Evolutionary conservation across 2,329 filamentous ascomycete genomes (phyloP), one percentile per base, ranked within the genome.

Genomic region (Alternaria viburni): DNA sequence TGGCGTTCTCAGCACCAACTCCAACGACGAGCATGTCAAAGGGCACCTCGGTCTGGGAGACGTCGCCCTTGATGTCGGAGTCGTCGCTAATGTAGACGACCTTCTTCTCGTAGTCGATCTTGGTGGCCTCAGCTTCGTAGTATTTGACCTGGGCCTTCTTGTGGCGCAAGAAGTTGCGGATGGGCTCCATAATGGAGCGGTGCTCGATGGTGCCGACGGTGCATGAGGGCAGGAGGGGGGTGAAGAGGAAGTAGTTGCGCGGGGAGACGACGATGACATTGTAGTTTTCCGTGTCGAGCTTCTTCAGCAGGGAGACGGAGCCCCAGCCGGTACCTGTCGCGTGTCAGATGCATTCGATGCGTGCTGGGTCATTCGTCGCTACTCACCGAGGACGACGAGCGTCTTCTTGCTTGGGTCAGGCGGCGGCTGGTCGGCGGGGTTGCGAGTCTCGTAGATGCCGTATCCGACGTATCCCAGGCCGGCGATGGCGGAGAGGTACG

Each of bases 171-270:
- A 99, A 97, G 80, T 96, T 93, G 79, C 96, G 93, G 75, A 99
- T 91, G 61, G 96, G 96, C 85, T 99, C 96, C 96, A 99, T 99
- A 83, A 99, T 99, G 78, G 94, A 98, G 80, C 96, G 93, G 86
- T 98, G 96, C 87, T 99, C 96, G 81, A 99, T 96, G 74, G 93
- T 91, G 76, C 96, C 96, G 70, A 95, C 97, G 56, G 96, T 98
- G 84, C 96, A 99, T 79, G 95, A 98, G 69, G 96, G 96, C 66
- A 99, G 89, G 63, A 99, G 89, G 64, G 96, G 96, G 28, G 96
- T 99, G 87, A 99, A 99, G 73, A 99, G 91, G 90, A 99, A 99
- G 88, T 97, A 99, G 85, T 99, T 99, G 80, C 96, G 93, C 58
- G 96, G 96, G 54, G 96, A 98, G 81, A 99, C 93, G 80, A 99